Evolutionary conservation across 306 rosid genomes (phyloP).

Genomic region (Dalbergia cultrata): DNA sequence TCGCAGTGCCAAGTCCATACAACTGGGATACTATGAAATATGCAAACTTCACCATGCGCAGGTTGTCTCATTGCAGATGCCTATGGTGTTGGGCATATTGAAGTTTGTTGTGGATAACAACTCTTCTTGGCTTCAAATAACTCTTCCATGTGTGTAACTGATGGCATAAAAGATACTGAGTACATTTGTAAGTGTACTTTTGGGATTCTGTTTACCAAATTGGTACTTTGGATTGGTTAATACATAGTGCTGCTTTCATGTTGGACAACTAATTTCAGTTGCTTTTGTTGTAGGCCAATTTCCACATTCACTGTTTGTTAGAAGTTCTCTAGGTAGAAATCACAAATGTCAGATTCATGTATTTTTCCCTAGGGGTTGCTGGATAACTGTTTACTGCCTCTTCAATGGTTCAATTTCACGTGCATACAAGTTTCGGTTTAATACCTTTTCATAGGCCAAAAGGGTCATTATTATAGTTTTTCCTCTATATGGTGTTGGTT

Average conservation of each 20-base stretch:
- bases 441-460: neutral
- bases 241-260: neutral
- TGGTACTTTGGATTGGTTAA: neutral
- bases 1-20: too few relatives aligned
- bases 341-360: slow-evolving; percentile 3
- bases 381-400: neutral
- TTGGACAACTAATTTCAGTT: slow-evolving; percentile 1
- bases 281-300: slow-evolving; percentile 23
- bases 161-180: neutral
- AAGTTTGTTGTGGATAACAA: neutral
- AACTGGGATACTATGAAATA: too few relatives aligned
- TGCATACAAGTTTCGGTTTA: neutral
- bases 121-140: neutral
- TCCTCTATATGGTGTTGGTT: neutral
- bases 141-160: neutral
- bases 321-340: slow-evolving; percentile 5
- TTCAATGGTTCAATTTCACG: neutral
- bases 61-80: neutral
- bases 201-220: neutral
- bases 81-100: neutral
- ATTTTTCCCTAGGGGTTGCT: neutral
- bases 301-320: neutral
- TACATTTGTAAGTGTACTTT: neutral
- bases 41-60: too few relatives aligned
- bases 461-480: neutral